phyloP scores from a whole-genome alignment of 768 basidiomycete species.

The Candolleomyces eurysporus region DNA sequence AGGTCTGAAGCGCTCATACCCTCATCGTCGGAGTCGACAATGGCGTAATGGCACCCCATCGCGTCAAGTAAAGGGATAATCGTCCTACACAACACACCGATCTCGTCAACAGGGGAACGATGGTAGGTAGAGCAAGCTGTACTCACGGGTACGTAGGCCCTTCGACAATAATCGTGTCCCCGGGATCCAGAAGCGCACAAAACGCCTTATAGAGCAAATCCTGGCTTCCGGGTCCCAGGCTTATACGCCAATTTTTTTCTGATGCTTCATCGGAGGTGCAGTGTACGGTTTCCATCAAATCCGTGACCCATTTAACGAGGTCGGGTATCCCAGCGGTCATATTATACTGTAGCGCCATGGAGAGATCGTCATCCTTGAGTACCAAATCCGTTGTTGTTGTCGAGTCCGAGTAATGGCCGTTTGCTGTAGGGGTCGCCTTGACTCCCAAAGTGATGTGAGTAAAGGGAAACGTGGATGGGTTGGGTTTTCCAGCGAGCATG shows the following conservation, averaged over 20 bases:
- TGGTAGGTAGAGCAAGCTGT: no score
- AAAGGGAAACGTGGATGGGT: slow-evolving; percentile 76
- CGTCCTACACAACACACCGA: slow-evolving; percentile 37
- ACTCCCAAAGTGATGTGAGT: slow-evolving; percentile 57
- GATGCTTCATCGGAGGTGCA: slow-evolving; percentile 27
- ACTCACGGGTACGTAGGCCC: slow-evolving; percentile 70
- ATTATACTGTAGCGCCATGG: slow-evolving; percentile 61
- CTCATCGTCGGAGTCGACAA: slow-evolving; percentile 68
- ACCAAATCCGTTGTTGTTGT: slow-evolving; percentile 30
- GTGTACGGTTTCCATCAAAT: slow-evolving; percentile 59
- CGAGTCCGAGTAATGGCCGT: slow-evolving; percentile 20
- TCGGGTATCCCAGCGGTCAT: slow-evolving; percentile 56
- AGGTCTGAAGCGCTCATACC: slow-evolving; percentile 64
- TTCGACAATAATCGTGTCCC: slow-evolving; percentile 78
- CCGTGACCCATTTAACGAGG: slow-evolving; percentile 56
- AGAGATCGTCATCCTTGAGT: slow-evolving; percentile 51
- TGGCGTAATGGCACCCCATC: slow-evolving; percentile 51
- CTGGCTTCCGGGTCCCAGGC: slow-evolving; percentile 71
- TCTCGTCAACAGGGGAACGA: no score
- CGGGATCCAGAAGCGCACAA: slow-evolving; percentile 64
- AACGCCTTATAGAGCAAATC: slow-evolving; percentile 80
- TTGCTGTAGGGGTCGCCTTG: slow-evolving; percentile 27
- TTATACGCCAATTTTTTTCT: slow-evolving; percentile 59
- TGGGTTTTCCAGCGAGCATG: slow-evolving; percentile 78
- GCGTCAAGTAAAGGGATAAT: slow-evolving; percentile 58